Percentiles rank a stretch among this genome's conserved stretches.
phyloP scores from a whole-genome alignment of 2,329 filamentous ascomycete genomes.

The Helotiales sp. region DNA sequence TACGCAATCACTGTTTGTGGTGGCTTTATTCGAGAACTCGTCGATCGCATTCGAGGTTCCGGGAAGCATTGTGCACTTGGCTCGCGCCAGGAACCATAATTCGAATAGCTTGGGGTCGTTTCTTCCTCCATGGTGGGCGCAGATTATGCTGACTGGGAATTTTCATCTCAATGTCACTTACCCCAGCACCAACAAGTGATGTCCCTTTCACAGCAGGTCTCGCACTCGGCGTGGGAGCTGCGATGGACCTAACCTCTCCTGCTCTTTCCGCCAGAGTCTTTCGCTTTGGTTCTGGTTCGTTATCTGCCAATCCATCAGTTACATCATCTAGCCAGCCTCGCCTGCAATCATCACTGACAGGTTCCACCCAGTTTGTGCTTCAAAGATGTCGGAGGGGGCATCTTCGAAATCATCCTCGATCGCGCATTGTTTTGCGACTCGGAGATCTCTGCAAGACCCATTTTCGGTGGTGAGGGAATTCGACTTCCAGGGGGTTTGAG shows the following conservation, averaged over 20 bases:
- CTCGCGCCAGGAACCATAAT: background rate
- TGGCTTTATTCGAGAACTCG: constrained; percentile 5
- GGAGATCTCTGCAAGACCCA: constrained; percentile 57
- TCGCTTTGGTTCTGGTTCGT: constrained; percentile 63
- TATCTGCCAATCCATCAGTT: constrained; percentile 46
- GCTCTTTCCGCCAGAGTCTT: constrained; percentile 62
- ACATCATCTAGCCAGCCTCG: background rate
- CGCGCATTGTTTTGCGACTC: constrained; percentile 66
- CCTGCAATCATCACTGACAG: constrained; percentile 26
- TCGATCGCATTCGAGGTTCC: background rate
- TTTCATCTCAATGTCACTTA: constrained; percentile 25
- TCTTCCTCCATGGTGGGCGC: constrained; percentile 5
- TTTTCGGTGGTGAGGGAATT: constrained; percentile 39
- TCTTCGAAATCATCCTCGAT: constrained; percentile 49
- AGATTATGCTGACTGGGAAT: background rate
- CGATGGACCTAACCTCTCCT: constrained; percentile 53
- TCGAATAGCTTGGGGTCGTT: background rate
- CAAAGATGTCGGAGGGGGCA: constrained; percentile 48
- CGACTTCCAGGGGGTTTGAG: constrained; percentile 35
- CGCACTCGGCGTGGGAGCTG: constrained; percentile 48
- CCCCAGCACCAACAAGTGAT: constrained; percentile 35
- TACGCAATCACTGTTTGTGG: constrained; percentile 2
- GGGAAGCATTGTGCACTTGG: background rate
- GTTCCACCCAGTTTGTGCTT: constrained; percentile 53
- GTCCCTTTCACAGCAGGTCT: constrained; percentile 45